Evolutionary conservation across 192 early-diverging fungal species (phyloP).

Genomic region (Linnemannia zychae): DNA sequence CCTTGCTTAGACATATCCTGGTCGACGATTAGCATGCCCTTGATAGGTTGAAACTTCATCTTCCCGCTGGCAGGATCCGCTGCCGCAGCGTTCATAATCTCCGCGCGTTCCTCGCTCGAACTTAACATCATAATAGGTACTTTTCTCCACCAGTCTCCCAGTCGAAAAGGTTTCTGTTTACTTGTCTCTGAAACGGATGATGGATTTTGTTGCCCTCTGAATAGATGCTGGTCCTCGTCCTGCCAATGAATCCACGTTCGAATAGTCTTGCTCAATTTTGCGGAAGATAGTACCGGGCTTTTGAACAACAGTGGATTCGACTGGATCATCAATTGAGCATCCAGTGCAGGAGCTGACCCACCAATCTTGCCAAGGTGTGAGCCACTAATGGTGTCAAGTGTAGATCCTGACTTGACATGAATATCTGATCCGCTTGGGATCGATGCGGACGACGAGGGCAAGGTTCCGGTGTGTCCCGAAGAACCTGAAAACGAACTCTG

Average conservation of each 20-base stretch:
- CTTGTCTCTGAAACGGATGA: background rate
- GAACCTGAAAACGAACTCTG: constrained; percentile 48
- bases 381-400: background rate
- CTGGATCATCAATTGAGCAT: constrained; percentile 67
- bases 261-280: constrained; percentile 22
- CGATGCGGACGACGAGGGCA: background rate
- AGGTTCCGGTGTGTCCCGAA: background rate
- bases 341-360: constrained; percentile 21
- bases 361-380: constrained; percentile 38
- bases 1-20: constrained; percentile 48
- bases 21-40: constrained; percentile 38
- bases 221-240: constrained; percentile 29
- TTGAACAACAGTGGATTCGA: constrained; percentile 81
- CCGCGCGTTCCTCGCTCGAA: constrained; percentile 11
- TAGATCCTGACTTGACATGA: background rate
- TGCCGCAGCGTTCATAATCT: background rate
- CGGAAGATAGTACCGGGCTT: constrained; percentile 63
- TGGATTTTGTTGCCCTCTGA: too few relatives aligned
- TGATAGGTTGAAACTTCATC: background rate
- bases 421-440: background rate
- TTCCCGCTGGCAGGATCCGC: background rate
- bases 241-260: constrained; percentile 56
- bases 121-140: constrained; percentile 43
- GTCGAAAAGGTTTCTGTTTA: background rate
- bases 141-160: constrained; percentile 47